A percentile compares a stretch with the other conserved stretches of the same genome.
phyloP scores from a whole-genome alignment of 2,329 filamentous ascomycete genomes.

The Raffaelea albimanens region DNA sequence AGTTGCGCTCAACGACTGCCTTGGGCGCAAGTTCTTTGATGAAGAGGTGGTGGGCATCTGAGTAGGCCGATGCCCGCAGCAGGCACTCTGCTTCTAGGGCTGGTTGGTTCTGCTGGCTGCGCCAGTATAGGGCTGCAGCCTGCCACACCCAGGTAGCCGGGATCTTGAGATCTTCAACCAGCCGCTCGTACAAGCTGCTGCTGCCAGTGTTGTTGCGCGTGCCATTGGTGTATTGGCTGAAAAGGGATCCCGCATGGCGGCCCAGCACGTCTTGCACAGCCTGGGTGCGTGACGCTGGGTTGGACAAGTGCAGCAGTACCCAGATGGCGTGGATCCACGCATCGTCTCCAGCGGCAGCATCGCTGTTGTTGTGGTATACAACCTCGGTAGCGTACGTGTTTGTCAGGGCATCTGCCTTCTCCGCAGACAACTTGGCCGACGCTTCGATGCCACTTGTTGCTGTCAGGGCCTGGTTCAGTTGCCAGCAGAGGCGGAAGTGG shows the following conservation, averaged over 20 bases:
- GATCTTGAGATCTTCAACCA: conserved; percentile 54
- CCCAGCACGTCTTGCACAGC: conserved; percentile 66
- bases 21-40: conserved; percentile 70
- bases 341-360: conserved; percentile 30
- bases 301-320: conserved; percentile 67
- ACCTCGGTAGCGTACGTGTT: conserved; percentile 13
- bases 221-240: conserved; percentile 39
- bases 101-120: conserved; percentile 60
- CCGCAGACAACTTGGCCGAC: conserved; percentile 50
- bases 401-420: conserved; percentile 56
- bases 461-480: conserved; percentile 62
- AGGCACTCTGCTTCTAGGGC: conserved; percentile 69
- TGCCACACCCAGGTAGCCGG: conserved; percentile 76
- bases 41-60: conserved; percentile 78
- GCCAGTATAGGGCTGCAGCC: conserved; percentile 75
- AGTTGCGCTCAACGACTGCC: conserved; percentile 75
- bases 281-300: conserved; percentile 50
- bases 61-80: conserved; percentile 64
- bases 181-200: conserved; percentile 45
- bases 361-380: conserved; percentile 29
- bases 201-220: not conserved
- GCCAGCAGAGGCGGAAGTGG: conserved; percentile 72
- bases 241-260: conserved; percentile 59
- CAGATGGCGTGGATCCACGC: conserved; percentile 66
- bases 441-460: conserved; percentile 26